phyloP scores from a whole-genome alignment of 2,329 filamentous ascomycete species.

The Colletotrichum acutatum region DNA sequence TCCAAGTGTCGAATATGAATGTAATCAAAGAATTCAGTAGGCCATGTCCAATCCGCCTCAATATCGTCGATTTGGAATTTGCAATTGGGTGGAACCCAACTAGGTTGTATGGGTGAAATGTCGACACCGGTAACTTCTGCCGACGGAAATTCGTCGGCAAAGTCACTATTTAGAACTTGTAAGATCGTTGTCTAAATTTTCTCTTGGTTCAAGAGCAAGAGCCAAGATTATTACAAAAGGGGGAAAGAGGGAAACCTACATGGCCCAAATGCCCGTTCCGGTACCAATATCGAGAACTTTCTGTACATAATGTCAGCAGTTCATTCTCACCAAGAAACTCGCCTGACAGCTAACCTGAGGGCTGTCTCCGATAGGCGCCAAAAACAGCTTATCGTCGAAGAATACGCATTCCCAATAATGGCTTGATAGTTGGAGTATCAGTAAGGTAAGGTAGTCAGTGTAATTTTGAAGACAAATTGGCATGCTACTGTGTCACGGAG shows the following conservation, averaged over 20 bases:
- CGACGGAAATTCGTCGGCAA: conserved; percentile 42
- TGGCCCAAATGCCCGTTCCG: background rate
- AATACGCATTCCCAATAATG: background rate
- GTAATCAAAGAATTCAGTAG: conserved; percentile 63
- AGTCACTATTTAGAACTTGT: background rate
- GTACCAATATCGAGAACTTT: background rate
- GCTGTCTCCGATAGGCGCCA: background rate
- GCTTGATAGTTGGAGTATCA: too few relatives aligned
- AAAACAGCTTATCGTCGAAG: background rate
- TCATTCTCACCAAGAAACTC: background rate
- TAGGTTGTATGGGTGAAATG: conserved; percentile 66
- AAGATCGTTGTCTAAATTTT: background rate
- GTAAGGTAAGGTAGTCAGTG: too few relatives aligned
- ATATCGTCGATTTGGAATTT: conserved; percentile 50
- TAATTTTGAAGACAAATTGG: too few relatives aligned
- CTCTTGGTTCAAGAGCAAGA: background rate
- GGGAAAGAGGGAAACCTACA: background rate
- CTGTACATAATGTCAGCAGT: background rate
- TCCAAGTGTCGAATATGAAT: conserved; percentile 67
- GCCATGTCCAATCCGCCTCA: conserved; percentile 55
- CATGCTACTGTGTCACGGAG: background rate
- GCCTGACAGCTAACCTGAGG: background rate
- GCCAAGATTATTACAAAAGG: too few relatives aligned
- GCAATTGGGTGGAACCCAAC: conserved; percentile 56
- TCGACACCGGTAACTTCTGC: conserved; percentile 61